A percentile compares a stretch with the other conserved stretches of the same genome.
These are phyloP conservation scores for Naganishia liquefaciens DNA, from an alignment of 1,284 basidiomycete genomes.

Conservation along the genomic window DNA sequence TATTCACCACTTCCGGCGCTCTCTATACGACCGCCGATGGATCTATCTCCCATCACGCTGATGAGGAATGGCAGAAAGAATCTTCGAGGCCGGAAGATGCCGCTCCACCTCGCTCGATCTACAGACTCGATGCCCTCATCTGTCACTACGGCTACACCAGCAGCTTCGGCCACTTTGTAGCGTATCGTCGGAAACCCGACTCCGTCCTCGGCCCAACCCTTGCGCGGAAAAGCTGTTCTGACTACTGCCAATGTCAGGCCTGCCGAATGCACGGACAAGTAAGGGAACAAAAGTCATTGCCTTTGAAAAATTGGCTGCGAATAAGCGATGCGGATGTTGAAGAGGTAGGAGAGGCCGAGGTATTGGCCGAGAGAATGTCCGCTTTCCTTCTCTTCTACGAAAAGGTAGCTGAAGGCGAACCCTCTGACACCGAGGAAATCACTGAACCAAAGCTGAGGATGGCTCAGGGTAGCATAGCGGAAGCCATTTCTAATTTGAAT, in stretches of 20 bases:
- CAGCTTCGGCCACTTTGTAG: conserved; percentile 87
- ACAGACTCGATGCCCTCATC: conserved; percentile 76
- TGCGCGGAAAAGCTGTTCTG: conserved; percentile 43
- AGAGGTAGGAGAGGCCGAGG: conserved; percentile 72
- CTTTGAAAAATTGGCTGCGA: conserved; percentile 66
- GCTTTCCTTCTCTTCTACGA: conserved; percentile 93
- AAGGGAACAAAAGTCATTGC: conserved; percentile 29
- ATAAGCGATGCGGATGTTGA: conserved; percentile 80
- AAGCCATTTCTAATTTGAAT: conserved; percentile 15
- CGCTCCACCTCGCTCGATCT: conserved; percentile 62
- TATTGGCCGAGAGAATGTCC: conserved; percentile 60
- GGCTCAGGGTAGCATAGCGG: conserved; percentile 12
- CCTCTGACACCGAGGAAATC: neutral
- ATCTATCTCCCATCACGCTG: conserved; percentile 32
- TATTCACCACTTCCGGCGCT: conserved; percentile 73
- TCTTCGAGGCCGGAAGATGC: conserved; percentile 4
- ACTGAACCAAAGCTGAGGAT: neutral
- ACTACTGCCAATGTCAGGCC: conserved; percentile 43
- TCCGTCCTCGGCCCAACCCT: conserved; percentile 35
- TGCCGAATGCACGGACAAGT: conserved; percentile 45
- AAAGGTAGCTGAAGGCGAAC: conserved; percentile 54
- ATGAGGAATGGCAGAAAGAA: conserved; percentile 16
- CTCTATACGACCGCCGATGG: conserved; percentile 59
- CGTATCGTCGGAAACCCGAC: conserved; percentile 75
- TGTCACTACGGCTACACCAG: conserved; percentile 83